A percentile compares a stretch with the other conserved stretches of the same genome.
Evolutionary conservation across 2,329 filamentous ascomycete species (phyloP).

Genomic region (Cladosporium halotolerans): DNA sequence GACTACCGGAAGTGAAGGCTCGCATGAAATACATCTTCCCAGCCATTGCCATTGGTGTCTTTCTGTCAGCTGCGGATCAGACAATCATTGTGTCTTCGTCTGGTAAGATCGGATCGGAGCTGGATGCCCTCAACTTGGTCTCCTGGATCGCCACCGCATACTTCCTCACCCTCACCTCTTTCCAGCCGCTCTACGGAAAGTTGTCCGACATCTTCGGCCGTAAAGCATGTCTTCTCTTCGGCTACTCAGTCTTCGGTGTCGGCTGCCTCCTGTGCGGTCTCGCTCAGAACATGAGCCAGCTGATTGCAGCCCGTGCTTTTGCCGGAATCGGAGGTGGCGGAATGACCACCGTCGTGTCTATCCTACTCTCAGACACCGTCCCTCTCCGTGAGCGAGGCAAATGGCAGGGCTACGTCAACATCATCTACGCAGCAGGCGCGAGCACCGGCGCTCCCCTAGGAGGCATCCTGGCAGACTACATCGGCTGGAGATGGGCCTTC

Average conservation of each 20-base stretch:
- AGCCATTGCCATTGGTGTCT: conserved; percentile 58
- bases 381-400: conserved; percentile 62
- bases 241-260: conserved; percentile 58
- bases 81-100: conserved; percentile 75
- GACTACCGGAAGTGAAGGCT: conserved; percentile 44
- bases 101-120: conserved; percentile 67
- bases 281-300: conserved; percentile 56
- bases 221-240: conserved; percentile 58
- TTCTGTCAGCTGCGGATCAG: conserved; percentile 67
- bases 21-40: conserved; percentile 54
- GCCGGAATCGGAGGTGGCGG: conserved; percentile 73
- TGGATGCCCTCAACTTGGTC: conserved; percentile 67
- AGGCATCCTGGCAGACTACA: conserved; percentile 63
- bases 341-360: conserved; percentile 86
- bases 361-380: conserved; percentile 73
- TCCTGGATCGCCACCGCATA: conserved; percentile 70
- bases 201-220: conserved; percentile 66
- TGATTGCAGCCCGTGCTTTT: conserved; percentile 59
- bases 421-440: conserved; percentile 64
- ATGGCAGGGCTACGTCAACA: conserved; percentile 70
- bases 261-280: conserved; percentile 60
- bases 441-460: conserved; percentile 63
- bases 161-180: conserved; percentile 67
- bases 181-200: conserved; percentile 69
- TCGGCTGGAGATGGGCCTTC: conserved; percentile 76